phyloP scores from a whole-genome alignment of 495 filamentous ascomycete species.

The Parathielavia appendiculata region DNA sequence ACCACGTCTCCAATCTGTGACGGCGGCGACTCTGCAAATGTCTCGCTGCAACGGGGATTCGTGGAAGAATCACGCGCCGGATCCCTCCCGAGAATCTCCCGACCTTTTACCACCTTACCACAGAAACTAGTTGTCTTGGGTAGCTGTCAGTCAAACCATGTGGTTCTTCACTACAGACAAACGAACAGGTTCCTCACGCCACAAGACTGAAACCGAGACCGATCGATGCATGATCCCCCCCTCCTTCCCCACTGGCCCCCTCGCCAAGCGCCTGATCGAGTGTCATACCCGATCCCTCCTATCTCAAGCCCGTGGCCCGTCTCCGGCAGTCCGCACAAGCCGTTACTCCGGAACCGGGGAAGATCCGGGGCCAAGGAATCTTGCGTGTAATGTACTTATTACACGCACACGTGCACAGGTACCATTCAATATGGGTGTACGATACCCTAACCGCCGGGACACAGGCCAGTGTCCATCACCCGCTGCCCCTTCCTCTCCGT shows the following conservation, averaged over 20 bases:
- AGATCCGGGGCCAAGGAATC: background rate
- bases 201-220: background rate
- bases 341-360: background rate
- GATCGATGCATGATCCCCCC: background rate
- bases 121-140: too few relatives aligned
- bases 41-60: background rate
- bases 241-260: background rate
- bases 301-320: background rate
- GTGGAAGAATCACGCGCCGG: background rate
- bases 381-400: background rate
- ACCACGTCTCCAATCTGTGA: background rate
- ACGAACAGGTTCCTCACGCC: background rate
- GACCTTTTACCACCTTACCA: background rate
- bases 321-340: too few relatives aligned
- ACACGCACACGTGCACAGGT: too few relatives aligned
- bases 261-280: background rate
- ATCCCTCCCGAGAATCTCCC: background rate
- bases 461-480: too few relatives aligned
- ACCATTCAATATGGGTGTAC: too few relatives aligned
- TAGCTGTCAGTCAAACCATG: too few relatives aligned
- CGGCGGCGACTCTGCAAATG: too few relatives aligned
- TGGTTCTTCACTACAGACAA: too few relatives aligned
- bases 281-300: background rate
- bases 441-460: too few relatives aligned
- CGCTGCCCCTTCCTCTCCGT: too few relatives aligned